phyloP scores from a whole-genome alignment of 2,329 filamentous ascomycete species.

The Graphilbum sp. region DNA sequence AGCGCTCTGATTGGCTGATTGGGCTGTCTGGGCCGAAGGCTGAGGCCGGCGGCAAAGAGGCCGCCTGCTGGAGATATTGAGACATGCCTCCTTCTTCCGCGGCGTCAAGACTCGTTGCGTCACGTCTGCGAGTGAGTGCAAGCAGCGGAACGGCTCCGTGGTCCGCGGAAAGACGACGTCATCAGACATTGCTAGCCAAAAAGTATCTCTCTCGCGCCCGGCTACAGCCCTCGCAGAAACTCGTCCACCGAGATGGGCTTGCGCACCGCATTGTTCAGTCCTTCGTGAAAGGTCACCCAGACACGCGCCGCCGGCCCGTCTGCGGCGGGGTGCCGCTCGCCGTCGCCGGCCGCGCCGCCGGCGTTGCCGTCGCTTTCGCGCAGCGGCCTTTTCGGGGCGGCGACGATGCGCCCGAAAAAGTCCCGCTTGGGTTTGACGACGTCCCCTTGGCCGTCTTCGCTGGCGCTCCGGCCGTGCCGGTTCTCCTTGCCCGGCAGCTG shows the following conservation, averaged over 20 bases:
- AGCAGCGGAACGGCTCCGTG: no score
- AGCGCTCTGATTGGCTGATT: no score
- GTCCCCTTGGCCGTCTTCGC: slow-evolving; percentile 10
- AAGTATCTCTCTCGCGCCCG: no score
- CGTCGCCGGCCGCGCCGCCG: not conserved
- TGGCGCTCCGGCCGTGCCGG: slow-evolving; percentile 7
- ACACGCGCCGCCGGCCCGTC: slow-evolving; percentile 41
- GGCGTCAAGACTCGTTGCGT: no score
- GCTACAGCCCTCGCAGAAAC: slow-evolving; percentile 49
- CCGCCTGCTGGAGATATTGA: no score
- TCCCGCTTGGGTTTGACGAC: slow-evolving; percentile 45
- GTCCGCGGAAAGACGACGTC: no score
- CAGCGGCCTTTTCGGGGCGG: slow-evolving; percentile 14
- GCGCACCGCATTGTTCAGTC: slow-evolving; percentile 78
- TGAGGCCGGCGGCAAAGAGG: no score
- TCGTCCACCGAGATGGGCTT: slow-evolving; percentile 74
- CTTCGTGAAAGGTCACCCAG: slow-evolving; percentile 84
- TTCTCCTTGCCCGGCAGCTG: not conserved
- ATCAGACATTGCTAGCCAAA: no score
- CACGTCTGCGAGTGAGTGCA: no score
- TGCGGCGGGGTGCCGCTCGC: slow-evolving; percentile 8
- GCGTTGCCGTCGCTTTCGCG: slow-evolving; percentile 24
- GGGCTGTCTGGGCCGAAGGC: no score
- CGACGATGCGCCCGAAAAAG: slow-evolving; percentile 68
- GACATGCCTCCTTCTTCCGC: no score